These are phyloP conservation scores for Lachancea sp. DNA, from an alignment of 805 yeast species.

Conservation along the genomic window DNA sequence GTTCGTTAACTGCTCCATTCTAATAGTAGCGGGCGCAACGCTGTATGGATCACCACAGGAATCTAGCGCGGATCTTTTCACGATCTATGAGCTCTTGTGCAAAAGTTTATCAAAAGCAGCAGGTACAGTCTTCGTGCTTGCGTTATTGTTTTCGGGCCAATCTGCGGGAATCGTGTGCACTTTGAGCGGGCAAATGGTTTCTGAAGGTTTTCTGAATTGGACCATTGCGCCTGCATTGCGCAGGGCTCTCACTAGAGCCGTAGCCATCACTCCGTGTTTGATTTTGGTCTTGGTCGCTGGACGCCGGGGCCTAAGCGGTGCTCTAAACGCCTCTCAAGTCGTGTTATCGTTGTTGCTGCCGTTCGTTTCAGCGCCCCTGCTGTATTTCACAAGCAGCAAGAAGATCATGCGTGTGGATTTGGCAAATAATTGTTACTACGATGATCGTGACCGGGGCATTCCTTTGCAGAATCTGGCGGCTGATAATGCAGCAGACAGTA, in stretches of 20 bases:
- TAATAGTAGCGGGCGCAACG: slow-evolving; percentile 91
- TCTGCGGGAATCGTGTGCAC: slow-evolving; percentile 96
- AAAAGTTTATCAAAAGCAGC: slow-evolving; percentile 62
- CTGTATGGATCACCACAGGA: slow-evolving; percentile 51
- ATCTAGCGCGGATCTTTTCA: slow-evolving; percentile 73
- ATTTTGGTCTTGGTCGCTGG: slow-evolving; percentile 70
- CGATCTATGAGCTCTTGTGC: slow-evolving; percentile 65
- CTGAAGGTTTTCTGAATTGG: slow-evolving; percentile 85
- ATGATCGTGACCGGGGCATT: slow-evolving; percentile 9
- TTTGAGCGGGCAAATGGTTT: slow-evolving; percentile 88
- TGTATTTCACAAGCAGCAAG: slow-evolving; percentile 69
- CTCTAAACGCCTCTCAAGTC: slow-evolving; percentile 81
- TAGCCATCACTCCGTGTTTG: slow-evolving; percentile 84
- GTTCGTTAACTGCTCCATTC: slow-evolving; percentile 83
- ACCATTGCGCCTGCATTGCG: slow-evolving; percentile 73
- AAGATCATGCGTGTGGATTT: slow-evolving; percentile 56
- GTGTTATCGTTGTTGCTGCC: slow-evolving; percentile 75
- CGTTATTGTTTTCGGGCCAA: slow-evolving; percentile 80
- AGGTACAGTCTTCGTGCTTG: slow-evolving; percentile 79
- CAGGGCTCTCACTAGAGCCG: slow-evolving; percentile 71
- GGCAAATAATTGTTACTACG: slow-evolving; percentile 14
- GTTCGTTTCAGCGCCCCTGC: slow-evolving; percentile 80
- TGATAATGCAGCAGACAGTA: not conserved
- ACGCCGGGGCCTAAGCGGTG: slow-evolving; percentile 69
- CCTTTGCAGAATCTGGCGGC: not conserved